Evolutionary conservation across 2,329 filamentous ascomycete genomes (phyloP).

Genomic region (Nigrograna mackinnonii): DNA sequence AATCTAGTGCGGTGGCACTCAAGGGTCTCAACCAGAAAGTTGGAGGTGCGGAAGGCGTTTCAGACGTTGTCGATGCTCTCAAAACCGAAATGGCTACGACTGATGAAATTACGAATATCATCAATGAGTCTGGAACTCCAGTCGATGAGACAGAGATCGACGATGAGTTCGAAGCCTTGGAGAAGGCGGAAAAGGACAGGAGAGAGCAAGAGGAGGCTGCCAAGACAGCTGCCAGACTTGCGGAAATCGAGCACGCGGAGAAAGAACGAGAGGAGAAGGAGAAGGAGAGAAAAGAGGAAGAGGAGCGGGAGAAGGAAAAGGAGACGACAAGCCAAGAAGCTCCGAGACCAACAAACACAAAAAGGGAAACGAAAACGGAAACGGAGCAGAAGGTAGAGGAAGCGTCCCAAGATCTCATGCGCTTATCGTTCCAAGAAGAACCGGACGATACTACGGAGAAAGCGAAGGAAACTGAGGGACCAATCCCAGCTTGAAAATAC

Average conservation of each 20-base stretch:
- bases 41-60: constrained; percentile 76
- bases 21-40: constrained; percentile 73
- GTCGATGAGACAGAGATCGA: constrained; percentile 85
- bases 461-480: too few species aligned
- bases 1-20: constrained; percentile 74
- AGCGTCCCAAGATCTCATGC: too few species aligned
- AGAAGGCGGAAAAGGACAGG: constrained; percentile 74
- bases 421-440: too few species aligned
- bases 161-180: constrained; percentile 80
- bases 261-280: constrained; percentile 35
- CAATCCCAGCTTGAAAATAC: too few species aligned
- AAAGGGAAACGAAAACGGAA: too few species aligned
- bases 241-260: constrained; percentile 33
- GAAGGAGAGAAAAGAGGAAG: constrained; percentile 60
- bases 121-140: constrained; percentile 61
- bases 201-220: constrained; percentile 66
- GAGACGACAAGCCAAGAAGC: too few species aligned
- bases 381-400: too few species aligned
- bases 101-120: constrained; percentile 79
- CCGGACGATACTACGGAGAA: too few species aligned
- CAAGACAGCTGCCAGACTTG: constrained; percentile 52
- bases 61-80: constrained; percentile 73
- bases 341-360: too few species aligned
- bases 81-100: constrained; percentile 73
- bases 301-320: constrained; percentile 21